Conservation (phyloP, 192 early-diverging fungal species). For the Dispira simplex region DNA sequence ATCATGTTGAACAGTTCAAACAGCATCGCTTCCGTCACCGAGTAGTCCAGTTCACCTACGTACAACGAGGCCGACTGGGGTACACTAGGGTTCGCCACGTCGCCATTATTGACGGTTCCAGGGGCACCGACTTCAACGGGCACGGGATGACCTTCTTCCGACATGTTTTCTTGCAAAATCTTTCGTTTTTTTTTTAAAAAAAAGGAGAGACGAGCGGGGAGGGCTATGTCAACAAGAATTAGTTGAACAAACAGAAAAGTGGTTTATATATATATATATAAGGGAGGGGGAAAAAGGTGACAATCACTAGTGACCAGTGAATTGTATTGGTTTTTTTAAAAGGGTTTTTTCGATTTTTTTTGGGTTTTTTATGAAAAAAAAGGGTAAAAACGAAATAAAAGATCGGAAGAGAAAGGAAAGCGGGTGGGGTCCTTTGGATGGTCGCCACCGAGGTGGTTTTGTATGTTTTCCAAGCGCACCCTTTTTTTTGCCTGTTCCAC, state of each 20-base stretch:
- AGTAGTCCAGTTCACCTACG: conserved; percentile 92
- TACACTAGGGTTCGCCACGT: conserved; percentile 20
- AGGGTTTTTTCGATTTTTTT: neutral
- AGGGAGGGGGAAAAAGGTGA: too few species aligned
- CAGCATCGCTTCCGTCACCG: conserved; percentile 92
- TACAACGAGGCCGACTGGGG: conserved; percentile 67
- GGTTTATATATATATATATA: too few species aligned
- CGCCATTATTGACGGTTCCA: conserved; percentile 10
- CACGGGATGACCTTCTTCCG: neutral
- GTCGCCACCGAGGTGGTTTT: too few species aligned
- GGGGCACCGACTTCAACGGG: conserved; percentile 16
- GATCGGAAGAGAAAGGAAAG: conserved; percentile 18
- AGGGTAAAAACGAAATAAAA: neutral
- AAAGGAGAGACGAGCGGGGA: too few species aligned
- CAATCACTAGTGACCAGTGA: too few species aligned
- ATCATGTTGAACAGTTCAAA: conserved; percentile 95
- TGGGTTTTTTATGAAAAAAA: conserved; percentile 6
- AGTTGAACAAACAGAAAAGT: too few species aligned
- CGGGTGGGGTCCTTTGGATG: conserved; percentile 12
- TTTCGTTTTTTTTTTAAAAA: too few species aligned
- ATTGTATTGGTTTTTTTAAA: too few species aligned
- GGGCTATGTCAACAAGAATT: too few species aligned
- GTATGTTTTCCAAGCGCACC: too few species aligned
- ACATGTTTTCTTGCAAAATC: too few species aligned
- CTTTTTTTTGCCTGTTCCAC: too few species aligned